Evolutionary conservation across 352 stramenopile genomes (phyloP).

Genomic region (Phytophthora hybrid): DNA sequence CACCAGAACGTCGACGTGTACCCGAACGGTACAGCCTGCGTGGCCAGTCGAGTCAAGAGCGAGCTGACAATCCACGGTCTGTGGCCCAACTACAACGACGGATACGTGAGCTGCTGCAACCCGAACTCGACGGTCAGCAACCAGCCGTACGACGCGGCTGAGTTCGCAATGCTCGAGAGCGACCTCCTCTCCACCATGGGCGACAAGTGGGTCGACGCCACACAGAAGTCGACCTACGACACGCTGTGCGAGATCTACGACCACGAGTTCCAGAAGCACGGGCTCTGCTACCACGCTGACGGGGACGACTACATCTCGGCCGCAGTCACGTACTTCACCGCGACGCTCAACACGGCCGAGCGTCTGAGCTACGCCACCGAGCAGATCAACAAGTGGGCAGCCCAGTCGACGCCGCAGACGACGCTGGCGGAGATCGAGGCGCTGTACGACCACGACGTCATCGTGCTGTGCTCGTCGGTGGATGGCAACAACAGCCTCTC

Average conservation of each 20-base stretch:
- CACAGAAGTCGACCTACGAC: slow-evolving; percentile 58
- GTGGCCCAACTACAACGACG: slow-evolving; percentile 79
- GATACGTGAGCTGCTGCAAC: slow-evolving; percentile 79
- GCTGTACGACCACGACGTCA: slow-evolving; percentile 64
- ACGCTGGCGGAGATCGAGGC: slow-evolving; percentile 47
- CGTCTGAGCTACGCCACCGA: slow-evolving; percentile 41
- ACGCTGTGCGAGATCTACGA: slow-evolving; percentile 81
- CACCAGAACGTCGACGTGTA: slow-evolving; percentile 78
- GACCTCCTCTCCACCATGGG: slow-evolving; percentile 60
- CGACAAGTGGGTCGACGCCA: slow-evolving; percentile 69
- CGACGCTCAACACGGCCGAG: slow-evolving; percentile 59
- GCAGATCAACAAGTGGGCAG: slow-evolving; percentile 67
- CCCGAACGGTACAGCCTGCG: slow-evolving; percentile 59
- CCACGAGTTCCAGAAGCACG: slow-evolving; percentile 87
- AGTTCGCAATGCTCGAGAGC: slow-evolving; percentile 50
- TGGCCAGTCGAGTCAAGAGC: slow-evolving; percentile 32
- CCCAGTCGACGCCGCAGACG: slow-evolving; percentile 28
- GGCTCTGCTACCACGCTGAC: slow-evolving; percentile 68
- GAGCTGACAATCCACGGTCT: slow-evolving; percentile 76
- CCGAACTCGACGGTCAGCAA: slow-evolving; percentile 59
- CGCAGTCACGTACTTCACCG: slow-evolving; percentile 69
- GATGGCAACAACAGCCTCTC: slow-evolving; percentile 66
- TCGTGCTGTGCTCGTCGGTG: slow-evolving; percentile 66
- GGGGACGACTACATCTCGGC: slow-evolving; percentile 55
- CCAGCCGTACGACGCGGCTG: slow-evolving; percentile 57